Percentiles rank a stretch among this genome's conserved stretches.
These are phyloP conservation scores for Botryotinia narcissicola DNA, from an alignment of 2,329 filamentous ascomycete genomes.

Conservation along the genomic window DNA sequence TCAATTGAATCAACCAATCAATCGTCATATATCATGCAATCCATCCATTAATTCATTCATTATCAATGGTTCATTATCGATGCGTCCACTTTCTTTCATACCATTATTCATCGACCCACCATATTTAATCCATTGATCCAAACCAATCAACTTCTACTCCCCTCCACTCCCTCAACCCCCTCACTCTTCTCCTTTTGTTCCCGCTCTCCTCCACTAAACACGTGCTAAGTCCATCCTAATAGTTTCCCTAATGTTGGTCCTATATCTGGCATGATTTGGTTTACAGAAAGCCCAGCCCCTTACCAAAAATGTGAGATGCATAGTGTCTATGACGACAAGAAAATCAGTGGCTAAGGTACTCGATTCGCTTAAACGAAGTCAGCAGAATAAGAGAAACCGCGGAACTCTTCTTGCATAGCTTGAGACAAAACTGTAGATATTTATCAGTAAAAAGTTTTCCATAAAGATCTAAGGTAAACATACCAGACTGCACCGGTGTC, in stretches of 20 bases:
- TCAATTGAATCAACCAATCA: constrained; percentile 3
- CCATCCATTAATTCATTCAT: constrained; percentile 11
- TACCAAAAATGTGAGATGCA: neutral
- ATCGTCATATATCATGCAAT: constrained; percentile 12
- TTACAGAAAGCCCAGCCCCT: neutral
- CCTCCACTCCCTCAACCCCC: neutral
- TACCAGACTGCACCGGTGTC: constrained; percentile 95
- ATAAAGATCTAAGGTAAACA: constrained; percentile 42
- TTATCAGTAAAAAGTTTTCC: constrained; percentile 15
- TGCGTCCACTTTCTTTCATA: neutral
- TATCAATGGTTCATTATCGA: constrained; percentile 13
- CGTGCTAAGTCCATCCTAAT: neutral
- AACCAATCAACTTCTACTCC: neutral
- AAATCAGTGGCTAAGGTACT: neutral
- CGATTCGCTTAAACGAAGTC: constrained; percentile 37
- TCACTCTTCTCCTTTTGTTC: neutral
- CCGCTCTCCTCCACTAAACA: neutral
- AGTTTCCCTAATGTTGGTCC: neutral
- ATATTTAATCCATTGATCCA: constrained; percentile 4
- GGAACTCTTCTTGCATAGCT: constrained; percentile 99
- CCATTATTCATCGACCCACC: constrained; percentile 7
- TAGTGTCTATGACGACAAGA: neutral
- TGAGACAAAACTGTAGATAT: constrained; percentile 76
- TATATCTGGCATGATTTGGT: neutral
- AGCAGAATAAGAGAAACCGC: constrained; percentile 82